phyloP scores from a whole-genome alignment of 73 alveolate species.

The Paramecium caudatum region DNA sequence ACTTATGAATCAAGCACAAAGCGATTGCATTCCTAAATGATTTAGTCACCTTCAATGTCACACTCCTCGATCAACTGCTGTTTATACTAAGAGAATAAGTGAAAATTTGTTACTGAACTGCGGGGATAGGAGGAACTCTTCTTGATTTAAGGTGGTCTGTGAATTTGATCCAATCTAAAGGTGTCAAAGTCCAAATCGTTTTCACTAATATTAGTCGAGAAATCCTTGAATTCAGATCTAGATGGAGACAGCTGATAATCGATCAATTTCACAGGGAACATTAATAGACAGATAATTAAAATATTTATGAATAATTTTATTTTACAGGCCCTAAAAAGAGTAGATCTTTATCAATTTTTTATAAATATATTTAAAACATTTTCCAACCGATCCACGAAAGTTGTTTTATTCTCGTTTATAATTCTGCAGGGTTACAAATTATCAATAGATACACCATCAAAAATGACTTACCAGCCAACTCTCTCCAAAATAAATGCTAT shows the following conservation, averaged over 20 bases:
- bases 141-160: constrained; percentile 39
- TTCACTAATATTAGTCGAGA: constrained; percentile 52
- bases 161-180: constrained; percentile 1
- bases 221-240: constrained; percentile 46
- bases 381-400: constrained; percentile 51
- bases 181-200: constrained; percentile 49
- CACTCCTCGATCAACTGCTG: constrained; percentile 39
- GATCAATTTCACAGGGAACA: constrained; percentile 60
- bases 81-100: constrained; percentile 3
- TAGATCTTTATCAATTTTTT: constrained; percentile 15
- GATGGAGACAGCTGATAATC: constrained; percentile 51
- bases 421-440: constrained; percentile 10
- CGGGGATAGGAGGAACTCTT: constrained; percentile 69
- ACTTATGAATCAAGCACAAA: constrained; percentile 12
- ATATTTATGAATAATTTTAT: constrained; percentile 59
- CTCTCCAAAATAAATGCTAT: not conserved
- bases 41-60: constrained; percentile 57
- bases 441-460: not conserved
- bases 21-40: constrained; percentile 68
- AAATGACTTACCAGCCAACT: constrained; percentile 56
- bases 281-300: constrained; percentile 55
- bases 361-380: constrained; percentile 32
- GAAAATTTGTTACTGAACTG: not conserved
- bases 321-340: not conserved
- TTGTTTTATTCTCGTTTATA: not conserved